phyloP scores from a whole-genome alignment of 1,139 yeast species.

The Neolecta irregularis region DNA sequence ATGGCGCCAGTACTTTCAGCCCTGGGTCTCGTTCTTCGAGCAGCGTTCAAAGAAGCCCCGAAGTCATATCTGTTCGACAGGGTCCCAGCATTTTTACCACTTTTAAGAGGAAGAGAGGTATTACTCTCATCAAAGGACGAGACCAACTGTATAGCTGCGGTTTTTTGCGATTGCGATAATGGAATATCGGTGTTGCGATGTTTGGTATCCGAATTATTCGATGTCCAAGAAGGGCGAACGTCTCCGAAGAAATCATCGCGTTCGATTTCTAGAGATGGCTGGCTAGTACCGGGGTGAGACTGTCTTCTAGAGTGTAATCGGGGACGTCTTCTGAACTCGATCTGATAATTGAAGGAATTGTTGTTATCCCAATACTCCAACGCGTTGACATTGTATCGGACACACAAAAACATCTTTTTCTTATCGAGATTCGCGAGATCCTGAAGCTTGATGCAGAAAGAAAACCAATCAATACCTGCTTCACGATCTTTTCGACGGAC shows the following conservation, averaged over 20 bases:
- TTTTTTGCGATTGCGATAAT: neutral
- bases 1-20: too few species aligned
- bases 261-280: constrained; percentile 14
- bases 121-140: neutral
- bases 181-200: neutral
- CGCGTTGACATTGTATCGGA: constrained; percentile 37
- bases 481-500: constrained; percentile 27
- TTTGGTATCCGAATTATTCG: constrained; percentile 6
- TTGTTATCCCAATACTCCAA: constrained; percentile 72
- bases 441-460: constrained; percentile 30
- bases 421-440: constrained; percentile 25
- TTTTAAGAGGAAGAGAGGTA: too few species aligned
- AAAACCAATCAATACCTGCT: constrained; percentile 30
- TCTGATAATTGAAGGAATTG: constrained; percentile 38
- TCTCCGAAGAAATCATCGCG: constrained; percentile 8
- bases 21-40: too few species aligned
- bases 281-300: constrained; percentile 7
- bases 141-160: neutral
- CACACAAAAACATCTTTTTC: constrained; percentile 36
- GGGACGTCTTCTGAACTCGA: constrained; percentile 27
- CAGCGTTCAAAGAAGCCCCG: constrained; percentile 11
- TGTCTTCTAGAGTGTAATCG: constrained; percentile 7
- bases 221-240: constrained; percentile 5
- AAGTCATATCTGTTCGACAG: constrained; percentile 12
- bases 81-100: too few species aligned